Percentiles rank a stretch among this genome's conserved stretches.
phyloP scores from a whole-genome alignment of 495 filamentous ascomycete species.

The Daldinia decipiens region DNA sequence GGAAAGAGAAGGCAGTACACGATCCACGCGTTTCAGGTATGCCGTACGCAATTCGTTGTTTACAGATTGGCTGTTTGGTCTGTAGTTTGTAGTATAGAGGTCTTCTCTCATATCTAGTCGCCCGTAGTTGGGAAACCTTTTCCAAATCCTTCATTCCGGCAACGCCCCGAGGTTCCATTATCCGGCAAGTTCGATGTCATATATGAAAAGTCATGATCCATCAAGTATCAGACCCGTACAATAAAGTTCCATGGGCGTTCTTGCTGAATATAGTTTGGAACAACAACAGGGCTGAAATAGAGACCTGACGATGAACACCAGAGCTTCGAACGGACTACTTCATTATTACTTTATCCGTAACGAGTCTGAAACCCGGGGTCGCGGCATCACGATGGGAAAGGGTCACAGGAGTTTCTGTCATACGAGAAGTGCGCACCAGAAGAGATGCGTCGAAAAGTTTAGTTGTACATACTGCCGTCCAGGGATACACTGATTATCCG shows the following conservation, averaged over 20 bases:
- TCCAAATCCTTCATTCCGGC: conserved; percentile 30
- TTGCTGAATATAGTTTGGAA: conserved; percentile 12
- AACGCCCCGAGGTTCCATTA: conserved; percentile 29
- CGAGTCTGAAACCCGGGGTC: conserved; percentile 17
- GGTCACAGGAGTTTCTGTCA: conserved; percentile 16
- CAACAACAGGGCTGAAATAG: not conserved
- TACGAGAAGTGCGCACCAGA: conserved; percentile 22
- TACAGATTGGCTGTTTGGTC: conserved; percentile 9
- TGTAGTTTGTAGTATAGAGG: conserved; percentile 13
- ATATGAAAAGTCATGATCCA: conserved; percentile 27
- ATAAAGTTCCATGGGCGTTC: conserved; percentile 15
- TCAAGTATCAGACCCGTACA: conserved; percentile 16
- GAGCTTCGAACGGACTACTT: conserved; percentile 16
- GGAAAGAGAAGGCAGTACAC: conserved; percentile 8
- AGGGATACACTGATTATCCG: conserved; percentile 21
- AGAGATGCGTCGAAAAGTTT: conserved; percentile 26
- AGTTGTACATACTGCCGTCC: conserved; percentile 32
- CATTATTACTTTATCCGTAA: conserved; percentile 12
- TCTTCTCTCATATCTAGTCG: conserved; percentile 16
- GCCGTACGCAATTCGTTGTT: conserved; percentile 9
- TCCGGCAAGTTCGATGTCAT: conserved; percentile 22
- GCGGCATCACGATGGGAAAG: conserved; percentile 23
- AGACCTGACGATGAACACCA: conserved; percentile 14
- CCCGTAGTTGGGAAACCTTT: conserved; percentile 26
- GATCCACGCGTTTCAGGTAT: conserved; percentile 3